These are phyloP conservation scores for Haematococcus sp. DNA, from an alignment of 139 green algal species.

Conservation along the genomic window DNA sequence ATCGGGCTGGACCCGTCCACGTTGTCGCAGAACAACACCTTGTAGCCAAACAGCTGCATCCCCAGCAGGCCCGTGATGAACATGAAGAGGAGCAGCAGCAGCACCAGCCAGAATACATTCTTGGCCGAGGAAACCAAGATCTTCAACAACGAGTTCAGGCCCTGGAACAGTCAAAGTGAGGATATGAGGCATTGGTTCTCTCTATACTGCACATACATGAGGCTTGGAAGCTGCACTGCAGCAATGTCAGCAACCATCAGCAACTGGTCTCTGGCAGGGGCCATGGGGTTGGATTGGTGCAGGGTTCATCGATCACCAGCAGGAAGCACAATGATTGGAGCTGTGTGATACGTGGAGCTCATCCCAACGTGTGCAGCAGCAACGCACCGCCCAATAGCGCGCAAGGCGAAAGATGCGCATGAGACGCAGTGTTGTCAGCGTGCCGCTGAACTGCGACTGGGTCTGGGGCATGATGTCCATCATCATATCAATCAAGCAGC, in stretches of 20 bases:
- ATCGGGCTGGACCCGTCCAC: constrained; percentile 22
- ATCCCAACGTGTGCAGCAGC: too few species aligned
- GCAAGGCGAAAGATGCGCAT: constrained; percentile 13
- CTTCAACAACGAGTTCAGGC: constrained; percentile 1
- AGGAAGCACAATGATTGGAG: too few species aligned
- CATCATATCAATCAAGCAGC: constrained; percentile 4
- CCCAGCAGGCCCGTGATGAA: constrained; percentile 16
- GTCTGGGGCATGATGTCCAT: background rate
- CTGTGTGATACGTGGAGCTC: too few species aligned
- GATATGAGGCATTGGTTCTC: background rate
- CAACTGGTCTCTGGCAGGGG: too few species aligned
- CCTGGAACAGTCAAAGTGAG: background rate
- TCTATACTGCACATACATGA: too few species aligned
- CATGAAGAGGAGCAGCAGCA: constrained; percentile 21
- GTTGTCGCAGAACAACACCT: constrained; percentile 21
- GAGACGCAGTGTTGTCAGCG: constrained; percentile 13
- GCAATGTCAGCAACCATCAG: too few species aligned
- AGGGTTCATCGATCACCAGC: too few species aligned
- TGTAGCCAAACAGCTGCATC: constrained; percentile 66
- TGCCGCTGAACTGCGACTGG: background rate
- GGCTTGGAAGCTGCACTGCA: too few species aligned
- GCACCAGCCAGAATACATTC: constrained; percentile 2
- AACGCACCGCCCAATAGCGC: background rate
- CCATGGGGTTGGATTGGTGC: too few species aligned
- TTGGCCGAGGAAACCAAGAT: background rate